Evolutionary conservation across 257 asterid genomes (phyloP).

Genomic region (Lycium barbarum): DNA sequence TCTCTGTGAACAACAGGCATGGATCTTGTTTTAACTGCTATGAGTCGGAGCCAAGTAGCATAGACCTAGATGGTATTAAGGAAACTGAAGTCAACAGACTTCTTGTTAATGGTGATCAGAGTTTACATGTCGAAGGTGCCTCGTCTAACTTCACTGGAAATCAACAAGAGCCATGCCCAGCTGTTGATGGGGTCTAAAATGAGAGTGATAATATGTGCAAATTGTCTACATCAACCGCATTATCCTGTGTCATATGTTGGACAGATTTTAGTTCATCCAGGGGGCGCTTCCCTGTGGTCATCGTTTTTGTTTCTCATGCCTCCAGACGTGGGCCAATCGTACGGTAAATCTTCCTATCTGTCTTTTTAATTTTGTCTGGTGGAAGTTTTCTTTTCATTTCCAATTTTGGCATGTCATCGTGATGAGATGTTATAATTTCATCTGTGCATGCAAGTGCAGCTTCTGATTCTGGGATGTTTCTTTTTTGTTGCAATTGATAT

Average conservation of each 20-base stretch:
- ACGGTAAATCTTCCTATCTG: slow-evolving; percentile 52
- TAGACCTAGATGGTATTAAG: slow-evolving; percentile 39
- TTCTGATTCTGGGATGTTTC: background rate
- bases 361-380: background rate
- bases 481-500: slow-evolving; percentile 18
- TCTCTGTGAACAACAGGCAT: slow-evolving; percentile 37
- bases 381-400: background rate
- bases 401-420: background rate
- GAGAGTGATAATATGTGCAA: slow-evolving; percentile 33
- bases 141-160: slow-evolving; percentile 35
- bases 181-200: slow-evolving; percentile 39
- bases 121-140: slow-evolving; percentile 27
- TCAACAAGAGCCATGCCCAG: slow-evolving; percentile 38
- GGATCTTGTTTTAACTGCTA: slow-evolving; percentile 34
- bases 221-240: slow-evolving; percentile 48
- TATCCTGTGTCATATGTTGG: slow-evolving; percentile 94
- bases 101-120: too few relatives aligned
- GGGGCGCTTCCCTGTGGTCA: slow-evolving; percentile 91
- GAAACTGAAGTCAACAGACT: slow-evolving; percentile 42
- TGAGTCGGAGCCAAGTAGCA: slow-evolving; percentile 32
- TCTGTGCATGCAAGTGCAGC: background rate
- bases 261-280: slow-evolving; percentile 80
- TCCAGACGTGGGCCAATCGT: slow-evolving; percentile 77
- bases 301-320: slow-evolving; percentile 89
- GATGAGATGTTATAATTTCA: background rate